Base-by-base conservation (phyloP, 2,329 filamentous ascomycete species). In the Clonostachys chloroleuca region DNA sequence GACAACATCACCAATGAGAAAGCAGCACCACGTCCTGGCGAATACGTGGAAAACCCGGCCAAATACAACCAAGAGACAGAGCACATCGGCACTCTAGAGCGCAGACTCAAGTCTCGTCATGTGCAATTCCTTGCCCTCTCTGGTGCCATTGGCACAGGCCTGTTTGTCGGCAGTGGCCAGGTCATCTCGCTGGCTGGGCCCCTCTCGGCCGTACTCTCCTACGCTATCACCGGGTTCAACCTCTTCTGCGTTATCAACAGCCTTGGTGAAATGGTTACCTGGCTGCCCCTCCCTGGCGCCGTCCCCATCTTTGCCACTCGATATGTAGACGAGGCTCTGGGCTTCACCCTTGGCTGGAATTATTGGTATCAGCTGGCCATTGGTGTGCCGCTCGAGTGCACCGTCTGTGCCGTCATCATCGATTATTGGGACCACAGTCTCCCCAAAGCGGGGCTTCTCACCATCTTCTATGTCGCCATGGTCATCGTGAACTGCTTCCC, bases 211-310 rank as follows among this genome's bases (percentile, higher is more conserved):
- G 65, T 72, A 44, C 57, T 73, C 6, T 68, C 64, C 8, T 73
- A 73, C 49, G 51, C 66, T 20, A 59, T 70, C 47, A 74, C 69
- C 4, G 73, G 72, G 1, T 65, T 72, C 51, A 71, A 74, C 43
- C 61, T 77, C n/a, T 75, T 66, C 55, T 73, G 68, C 44, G 72
- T 76, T 33, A 72, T 75, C 48, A 64, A 66, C 51, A 63, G 64
- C 56, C 75, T 84, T 47, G 74, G 73, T 17, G 78, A 81, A 62
- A 78, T 85, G 68, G 78, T 80, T 18, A 74, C 81, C 34, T 84
- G 80, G 68, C 73, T 86, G 45, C 78, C 81, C 5, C 62, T 83
- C 51, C 69, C 78, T 30, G 43, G 76, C n/a, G 74, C 74, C 6
- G 71, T 78, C 8, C 69, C 73, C 6, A 62, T 74, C 20, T 78